Evolutionary conservation across 805 yeast genomes (phyloP).

Genomic region (Kodamaea kaohsiungensis): DNA sequence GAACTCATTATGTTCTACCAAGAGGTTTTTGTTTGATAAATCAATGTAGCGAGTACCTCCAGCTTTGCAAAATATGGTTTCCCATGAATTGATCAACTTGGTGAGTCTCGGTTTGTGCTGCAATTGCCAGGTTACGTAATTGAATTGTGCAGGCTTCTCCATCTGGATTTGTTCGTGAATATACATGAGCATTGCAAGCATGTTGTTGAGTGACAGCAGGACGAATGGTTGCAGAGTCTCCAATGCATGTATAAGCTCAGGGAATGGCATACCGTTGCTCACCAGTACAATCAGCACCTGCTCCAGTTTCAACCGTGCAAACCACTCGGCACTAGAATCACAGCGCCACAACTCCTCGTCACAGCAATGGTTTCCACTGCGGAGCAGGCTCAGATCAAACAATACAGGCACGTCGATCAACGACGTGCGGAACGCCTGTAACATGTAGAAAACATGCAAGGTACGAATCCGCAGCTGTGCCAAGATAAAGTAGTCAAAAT

Average conservation of each 20-base stretch:
- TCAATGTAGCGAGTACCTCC: constrained; percentile 63
- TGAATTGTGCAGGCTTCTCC: constrained; percentile 33
- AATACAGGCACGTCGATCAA: constrained; percentile 42
- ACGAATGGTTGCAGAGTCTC: constrained; percentile 20
- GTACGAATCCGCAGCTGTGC: constrained; percentile 60
- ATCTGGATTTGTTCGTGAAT: constrained; percentile 65
- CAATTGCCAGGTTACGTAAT: constrained; percentile 66
- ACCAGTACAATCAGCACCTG: constrained; percentile 1
- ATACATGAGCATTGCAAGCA: constrained; percentile 59
- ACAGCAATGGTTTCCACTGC: constrained; percentile 65
- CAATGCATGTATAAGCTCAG: constrained; percentile 14
- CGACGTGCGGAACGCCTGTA: constrained; percentile 44
- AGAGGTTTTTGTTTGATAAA: constrained; percentile 48
- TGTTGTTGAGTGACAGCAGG: constrained; percentile 48
- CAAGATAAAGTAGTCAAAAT: constrained; percentile 52
- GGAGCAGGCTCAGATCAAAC: constrained; percentile 44
- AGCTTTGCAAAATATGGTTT: constrained; percentile 55
- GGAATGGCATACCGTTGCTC: constrained; percentile 8
- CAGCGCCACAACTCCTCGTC: constrained; percentile 63
- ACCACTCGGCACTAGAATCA: constrained; percentile 53
- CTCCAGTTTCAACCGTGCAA: not conserved
- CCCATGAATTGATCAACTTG: constrained; percentile 66
- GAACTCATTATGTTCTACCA: constrained; percentile 55
- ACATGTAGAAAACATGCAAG: constrained; percentile 49
- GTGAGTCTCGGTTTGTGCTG: constrained; percentile 60